Percentiles rank a stretch among this genome's conserved stretches.
phyloP scores from a whole-genome alignment of 2,329 filamentous ascomycete genomes.

The Macrophomina pseudophaseolina region DNA sequence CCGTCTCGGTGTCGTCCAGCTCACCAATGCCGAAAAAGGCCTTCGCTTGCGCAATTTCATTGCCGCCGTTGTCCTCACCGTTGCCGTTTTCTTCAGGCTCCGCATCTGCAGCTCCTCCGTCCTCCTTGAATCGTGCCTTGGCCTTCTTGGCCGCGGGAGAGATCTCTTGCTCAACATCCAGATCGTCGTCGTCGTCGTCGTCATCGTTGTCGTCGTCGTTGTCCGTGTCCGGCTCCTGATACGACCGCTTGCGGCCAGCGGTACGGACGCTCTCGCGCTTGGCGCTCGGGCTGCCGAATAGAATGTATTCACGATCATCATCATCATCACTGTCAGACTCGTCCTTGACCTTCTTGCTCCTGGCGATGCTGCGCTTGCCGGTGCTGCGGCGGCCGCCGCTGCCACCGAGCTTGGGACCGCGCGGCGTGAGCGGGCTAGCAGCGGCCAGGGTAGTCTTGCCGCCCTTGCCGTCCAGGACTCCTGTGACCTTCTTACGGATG shows the following conservation, averaged over 20 bases:
- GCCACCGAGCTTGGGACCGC: neutral
- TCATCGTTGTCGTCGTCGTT: neutral
- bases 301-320: neutral
- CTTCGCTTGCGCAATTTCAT: no score
- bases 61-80: no score
- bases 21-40: no score
- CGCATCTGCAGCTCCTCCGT: no score
- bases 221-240: neutral
- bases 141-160: no score
- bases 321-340: neutral
- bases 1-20: no score
- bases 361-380: neutral
- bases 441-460: neutral
- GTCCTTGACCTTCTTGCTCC: neutral
- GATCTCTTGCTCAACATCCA: no score
- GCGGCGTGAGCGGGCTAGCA: neutral
- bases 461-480: neutral
- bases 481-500: slow-evolving; percentile 2
- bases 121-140: no score
- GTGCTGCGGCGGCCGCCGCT: neutral
- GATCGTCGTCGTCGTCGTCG: neutral
- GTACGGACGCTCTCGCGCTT: neutral
- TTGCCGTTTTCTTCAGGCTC: no score
- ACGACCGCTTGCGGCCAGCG: neutral
- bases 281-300: neutral